Conservation (phyloP, 2,329 filamentous ascomycete species). For the Calonectria crousiana region DNA sequence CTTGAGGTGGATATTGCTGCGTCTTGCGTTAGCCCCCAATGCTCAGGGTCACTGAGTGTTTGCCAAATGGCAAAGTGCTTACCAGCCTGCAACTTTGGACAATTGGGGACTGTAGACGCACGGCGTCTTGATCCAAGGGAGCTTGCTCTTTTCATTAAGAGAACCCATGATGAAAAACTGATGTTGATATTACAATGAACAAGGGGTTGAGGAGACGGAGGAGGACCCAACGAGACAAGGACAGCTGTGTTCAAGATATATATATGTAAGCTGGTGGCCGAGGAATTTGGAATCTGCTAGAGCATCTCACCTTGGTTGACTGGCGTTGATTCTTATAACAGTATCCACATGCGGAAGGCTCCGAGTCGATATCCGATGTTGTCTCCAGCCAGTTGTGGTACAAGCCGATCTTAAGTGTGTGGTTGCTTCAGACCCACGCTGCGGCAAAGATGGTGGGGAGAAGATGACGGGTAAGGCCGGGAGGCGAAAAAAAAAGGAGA, state of each 20-base stretch:
- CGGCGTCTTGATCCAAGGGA: conserved; percentile 79
- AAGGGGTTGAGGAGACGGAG: not conserved
- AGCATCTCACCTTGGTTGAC: not conserved
- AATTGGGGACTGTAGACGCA: conserved; percentile 75
- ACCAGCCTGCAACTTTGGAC: conserved; percentile 80
- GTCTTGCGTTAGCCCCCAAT: conserved; percentile 11
- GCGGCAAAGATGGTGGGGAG: not conserved
- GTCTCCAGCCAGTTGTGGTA: not conserved
- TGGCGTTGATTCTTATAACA: not conserved
- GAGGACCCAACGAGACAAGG: not conserved
- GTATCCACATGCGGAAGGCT: not conserved
- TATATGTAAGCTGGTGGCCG: not conserved
- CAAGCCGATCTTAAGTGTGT: not conserved
- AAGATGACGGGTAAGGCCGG: not conserved
- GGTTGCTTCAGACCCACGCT: not conserved
- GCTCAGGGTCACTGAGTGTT: not conserved
- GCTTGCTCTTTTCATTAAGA: conserved; percentile 51
- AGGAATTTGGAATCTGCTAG: not conserved
- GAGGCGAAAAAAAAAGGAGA: not conserved
- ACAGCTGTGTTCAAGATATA: not conserved
- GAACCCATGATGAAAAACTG: conserved; percentile 54
- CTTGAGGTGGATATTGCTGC: conserved; percentile 83
- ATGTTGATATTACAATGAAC: not conserved
- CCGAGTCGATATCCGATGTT: not conserved
- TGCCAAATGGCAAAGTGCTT: conserved; percentile 43